Percentiles rank a stretch among this genome's conserved stretches.
Conservation (phyloP, 371 early-diverging fungal genomes). For the Mortierella sp. region DNA sequence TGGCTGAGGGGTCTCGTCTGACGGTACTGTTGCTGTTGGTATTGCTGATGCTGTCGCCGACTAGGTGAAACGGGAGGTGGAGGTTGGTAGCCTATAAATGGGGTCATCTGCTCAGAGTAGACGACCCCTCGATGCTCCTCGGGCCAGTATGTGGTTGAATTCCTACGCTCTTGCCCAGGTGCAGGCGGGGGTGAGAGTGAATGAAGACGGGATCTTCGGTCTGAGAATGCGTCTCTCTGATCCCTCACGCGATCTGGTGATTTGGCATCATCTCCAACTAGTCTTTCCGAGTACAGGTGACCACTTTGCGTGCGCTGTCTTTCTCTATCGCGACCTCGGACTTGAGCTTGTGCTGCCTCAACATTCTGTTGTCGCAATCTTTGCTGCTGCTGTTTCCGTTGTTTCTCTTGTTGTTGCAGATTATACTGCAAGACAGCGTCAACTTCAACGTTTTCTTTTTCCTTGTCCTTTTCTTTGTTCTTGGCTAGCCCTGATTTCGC, state of each 20-base stretch:
- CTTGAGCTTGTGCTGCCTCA: background rate
- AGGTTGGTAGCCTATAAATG: constrained; percentile 42
- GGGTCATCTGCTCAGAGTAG: constrained; percentile 31
- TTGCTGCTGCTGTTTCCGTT: constrained; percentile 12
- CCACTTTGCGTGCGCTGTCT: constrained; percentile 21
- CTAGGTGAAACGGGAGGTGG: constrained; percentile 21
- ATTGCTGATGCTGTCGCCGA: background rate
- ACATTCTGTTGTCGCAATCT: constrained; percentile 8
- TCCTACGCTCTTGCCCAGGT: constrained; percentile 29
- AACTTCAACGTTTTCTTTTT: constrained; percentile 11
- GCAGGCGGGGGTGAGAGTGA: constrained; percentile 44
- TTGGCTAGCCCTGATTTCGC: constrained; percentile 30
- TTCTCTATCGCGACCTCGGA: constrained; percentile 26
- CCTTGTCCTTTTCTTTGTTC: constrained; percentile 13
- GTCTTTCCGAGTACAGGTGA: constrained; percentile 4
- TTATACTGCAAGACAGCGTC: constrained; percentile 22
- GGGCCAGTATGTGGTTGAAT: constrained; percentile 25
- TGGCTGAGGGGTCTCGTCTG: constrained; percentile 21
- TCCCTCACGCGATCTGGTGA: constrained; percentile 5
- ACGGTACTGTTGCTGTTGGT: constrained; percentile 13
- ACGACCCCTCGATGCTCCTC: constrained; percentile 9
- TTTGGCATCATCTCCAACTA: background rate
- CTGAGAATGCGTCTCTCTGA: constrained; percentile 4
- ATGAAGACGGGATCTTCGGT: constrained; percentile 16
- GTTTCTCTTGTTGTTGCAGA: constrained; percentile 21